Conservation (phyloP, 1,284 basidiomycete species). For the Ustilago esculenta region DNA sequence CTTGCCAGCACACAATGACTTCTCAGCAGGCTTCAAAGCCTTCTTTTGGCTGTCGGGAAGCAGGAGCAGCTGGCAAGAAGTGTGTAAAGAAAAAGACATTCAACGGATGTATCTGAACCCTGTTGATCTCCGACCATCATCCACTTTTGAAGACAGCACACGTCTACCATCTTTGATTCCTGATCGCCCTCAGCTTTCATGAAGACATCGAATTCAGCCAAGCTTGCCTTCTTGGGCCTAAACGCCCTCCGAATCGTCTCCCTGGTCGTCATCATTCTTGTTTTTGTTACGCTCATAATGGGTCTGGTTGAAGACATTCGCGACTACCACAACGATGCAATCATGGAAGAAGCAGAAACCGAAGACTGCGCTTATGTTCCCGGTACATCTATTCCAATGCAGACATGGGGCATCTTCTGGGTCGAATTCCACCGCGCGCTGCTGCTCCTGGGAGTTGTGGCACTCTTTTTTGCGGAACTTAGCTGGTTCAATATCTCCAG, state of each 20-base stretch:
- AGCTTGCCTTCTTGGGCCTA: slow-evolving; percentile 41
- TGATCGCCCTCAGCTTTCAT: background rate
- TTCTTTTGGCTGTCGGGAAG: too few relatives aligned
- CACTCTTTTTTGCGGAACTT: slow-evolving; percentile 37
- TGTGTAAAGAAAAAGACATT: background rate
- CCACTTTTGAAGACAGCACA: too few relatives aligned
- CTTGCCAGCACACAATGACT: too few relatives aligned
- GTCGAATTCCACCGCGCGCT: slow-evolving; percentile 45
- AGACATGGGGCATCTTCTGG: slow-evolving; percentile 60
- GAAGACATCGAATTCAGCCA: slow-evolving; percentile 1
- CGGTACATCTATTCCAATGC: slow-evolving; percentile 51
- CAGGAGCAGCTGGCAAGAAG: background rate
- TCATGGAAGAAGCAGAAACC: slow-evolving; percentile 17
- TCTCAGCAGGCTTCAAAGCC: too few relatives aligned
- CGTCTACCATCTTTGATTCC: background rate
- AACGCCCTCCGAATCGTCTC: slow-evolving; percentile 45
- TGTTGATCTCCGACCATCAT: background rate
- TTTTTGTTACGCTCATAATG: slow-evolving; percentile 42
- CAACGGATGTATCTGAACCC: background rate
- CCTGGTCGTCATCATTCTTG: slow-evolving; percentile 33
- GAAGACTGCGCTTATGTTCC: slow-evolving; percentile 51
- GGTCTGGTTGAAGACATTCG: slow-evolving; percentile 36
- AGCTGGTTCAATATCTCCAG: slow-evolving; percentile 34
- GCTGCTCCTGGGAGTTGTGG: slow-evolving; percentile 23
- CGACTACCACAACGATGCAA: slow-evolving; percentile 23